These are phyloP conservation scores for Balamuthia mandrillaris DNA, from an alignment of 208 protist genomes.

Conservation along the genomic window DNA sequence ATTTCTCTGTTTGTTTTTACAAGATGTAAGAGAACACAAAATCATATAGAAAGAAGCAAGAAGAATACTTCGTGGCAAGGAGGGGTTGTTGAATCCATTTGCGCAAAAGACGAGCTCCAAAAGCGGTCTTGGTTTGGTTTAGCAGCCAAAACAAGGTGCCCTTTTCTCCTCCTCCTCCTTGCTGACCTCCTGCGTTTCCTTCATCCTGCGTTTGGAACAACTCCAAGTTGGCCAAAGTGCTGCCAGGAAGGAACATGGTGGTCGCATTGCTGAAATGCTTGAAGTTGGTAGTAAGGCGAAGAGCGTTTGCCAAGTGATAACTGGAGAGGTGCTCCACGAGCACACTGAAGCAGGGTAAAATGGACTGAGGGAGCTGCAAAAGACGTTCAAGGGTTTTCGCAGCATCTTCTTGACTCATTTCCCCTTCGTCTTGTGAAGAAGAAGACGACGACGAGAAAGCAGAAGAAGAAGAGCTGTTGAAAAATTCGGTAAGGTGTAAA, in stretches of 20 bases:
- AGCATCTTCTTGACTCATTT: no score
- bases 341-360: no score
- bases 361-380: no score
- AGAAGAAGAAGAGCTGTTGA: not conserved
- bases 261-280: not conserved
- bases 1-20: constrained; percentile 50
- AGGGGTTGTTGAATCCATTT: constrained; percentile 61
- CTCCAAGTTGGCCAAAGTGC: constrained; percentile 33
- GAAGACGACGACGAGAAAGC: not conserved
- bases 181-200: no score
- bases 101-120: constrained; percentile 54
- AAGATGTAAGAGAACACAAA: not conserved
- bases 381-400: no score
- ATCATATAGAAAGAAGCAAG: not conserved
- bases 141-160: constrained; percentile 48
- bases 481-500: not conserved
- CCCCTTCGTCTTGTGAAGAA: not conserved
- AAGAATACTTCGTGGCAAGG: constrained; percentile 17
- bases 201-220: constrained; percentile 36
- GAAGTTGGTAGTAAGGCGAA: constrained; percentile 31
- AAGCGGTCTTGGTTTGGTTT: constrained; percentile 56
- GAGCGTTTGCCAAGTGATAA: constrained; percentile 18
- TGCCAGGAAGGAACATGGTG: constrained; percentile 17
- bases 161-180: not conserved
- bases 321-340: no score